Evolutionary conservation across 176 grass and related monocot genomes (phyloP), one percentile per base, ranked within the genome.

Genomic region (Musa beccarii): DNA sequence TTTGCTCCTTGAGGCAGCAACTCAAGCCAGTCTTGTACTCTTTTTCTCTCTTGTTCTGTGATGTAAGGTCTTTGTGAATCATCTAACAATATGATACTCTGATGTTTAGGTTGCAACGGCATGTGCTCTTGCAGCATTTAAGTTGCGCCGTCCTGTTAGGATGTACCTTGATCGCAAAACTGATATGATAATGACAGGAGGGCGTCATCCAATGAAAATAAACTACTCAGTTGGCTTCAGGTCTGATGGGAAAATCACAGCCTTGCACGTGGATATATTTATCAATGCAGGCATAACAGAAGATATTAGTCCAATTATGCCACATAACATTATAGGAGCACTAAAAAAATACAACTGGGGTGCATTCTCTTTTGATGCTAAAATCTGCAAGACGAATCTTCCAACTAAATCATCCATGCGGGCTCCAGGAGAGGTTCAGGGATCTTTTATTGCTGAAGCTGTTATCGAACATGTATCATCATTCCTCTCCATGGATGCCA

Each of bases 281-380:
- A 85, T 96, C 59, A 66, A 96, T 17, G 92, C 88, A 12, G 89
- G 92, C 9, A 89, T 92, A 83, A 81, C 89, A 74, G 16, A 49
- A 85, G 86, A 92, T 83, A 56, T 76, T 14, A 96, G 92, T 75
- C 88, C 92, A 25, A 0, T 76, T 2, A 79, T 96, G 1, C 86
- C 88, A 20, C 0, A 0, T 12, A 2, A 29, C 71, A 81, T 88
- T 9, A 53, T 90, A 49, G 83, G 73, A 54, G 12, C 83, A 53
- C 72, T 96, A 52, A 96, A 83, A 54, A 92, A 92, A 79, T 96
- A 96, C 79, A 90, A 96, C 71, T 96, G 89, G 89, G 89, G 85
- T 10, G 73, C 78, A 49, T 81, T 96, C 50, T 63, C 89, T 11
- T 90, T 88, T 17, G 87, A 96, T 63, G 2, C 75, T 61, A 96